Evolutionary conservation across 2,329 filamentous ascomycete genomes (phyloP), one percentile per base, ranked within the genome.

Genomic region (Monosporascus sp.): DNA sequence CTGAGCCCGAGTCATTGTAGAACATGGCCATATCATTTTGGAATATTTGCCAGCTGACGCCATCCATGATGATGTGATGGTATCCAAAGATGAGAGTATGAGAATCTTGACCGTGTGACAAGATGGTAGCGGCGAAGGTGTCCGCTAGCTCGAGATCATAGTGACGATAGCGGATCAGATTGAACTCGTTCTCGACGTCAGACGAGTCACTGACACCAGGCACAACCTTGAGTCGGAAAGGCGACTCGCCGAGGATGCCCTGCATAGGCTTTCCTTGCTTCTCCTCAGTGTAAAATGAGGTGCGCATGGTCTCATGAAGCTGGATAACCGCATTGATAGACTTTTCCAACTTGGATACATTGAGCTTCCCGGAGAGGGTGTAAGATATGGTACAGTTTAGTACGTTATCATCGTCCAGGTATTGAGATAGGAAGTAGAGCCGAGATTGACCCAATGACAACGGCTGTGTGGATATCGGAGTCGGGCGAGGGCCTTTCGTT

Each of bases 381-480:
- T 63, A 61, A 0, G 49, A 57, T 4, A 63, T 51, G 1, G 68
- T 66, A 25, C 68, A 60, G 50, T 75, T 74, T 47, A 66, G 69
- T 3, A 65, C 64, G 1, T 68, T 68, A 18, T 59, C 57, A 47
- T 74, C 63, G 6, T 71, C 49, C 9, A 69, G 18, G 14, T 52
- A 61, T 6, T 53, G 47, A 2, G 41, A 37, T 1, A 65, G 49
- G 48, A 66, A 63, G 63, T 65, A 72, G 48, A 71, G 67, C 2
- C 68, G 59, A 2, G 64, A 60, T 54, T 72, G 69, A 9, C 57
- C 61, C 24, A 63, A 61, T 6, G 70, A 70, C 58, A 72, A 65
- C 8, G 41, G 59, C 55, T 53, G 59, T 22, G 37, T 53, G 18
- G 31, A 9, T 22, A 47, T 6, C 6, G 50, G 7, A n/a, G n/a